These are phyloP conservation scores for Hypoxylon sp. DNA, from an alignment of 2,329 filamentous ascomycete species.

Conservation along the genomic window DNA sequence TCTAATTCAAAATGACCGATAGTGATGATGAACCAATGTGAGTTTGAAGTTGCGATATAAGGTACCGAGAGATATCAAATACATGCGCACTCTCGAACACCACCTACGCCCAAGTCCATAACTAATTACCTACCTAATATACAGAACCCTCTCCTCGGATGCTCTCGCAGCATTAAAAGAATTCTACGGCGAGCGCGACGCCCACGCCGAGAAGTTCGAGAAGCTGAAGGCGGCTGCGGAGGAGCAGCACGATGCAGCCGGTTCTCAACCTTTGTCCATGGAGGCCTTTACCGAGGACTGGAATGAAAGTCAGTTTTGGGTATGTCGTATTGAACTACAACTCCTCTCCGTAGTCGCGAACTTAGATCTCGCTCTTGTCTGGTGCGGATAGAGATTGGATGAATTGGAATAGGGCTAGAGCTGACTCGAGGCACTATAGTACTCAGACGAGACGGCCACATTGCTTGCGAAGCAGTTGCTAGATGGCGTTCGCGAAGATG, in stretches of 20 bases:
- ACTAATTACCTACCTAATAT: background rate
- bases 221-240: constrained; percentile 70
- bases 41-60: too few species aligned
- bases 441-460: constrained; percentile 75
- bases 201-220: constrained; percentile 71
- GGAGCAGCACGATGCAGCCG: constrained; percentile 53
- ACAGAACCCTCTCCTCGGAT: constrained; percentile 69
- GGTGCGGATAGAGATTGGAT: background rate
- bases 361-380: too few species aligned
- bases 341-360: too few species aligned
- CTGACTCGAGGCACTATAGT: constrained; percentile 54
- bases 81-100: too few species aligned
- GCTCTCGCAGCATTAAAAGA: constrained; percentile 74
- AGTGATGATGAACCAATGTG: constrained; percentile 61
- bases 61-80: too few species aligned
- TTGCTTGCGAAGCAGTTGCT: constrained; percentile 72
- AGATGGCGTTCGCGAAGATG: constrained; percentile 63
- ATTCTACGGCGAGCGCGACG: constrained; percentile 78
- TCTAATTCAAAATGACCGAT: constrained; percentile 40
- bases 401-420: background rate
- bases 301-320: constrained; percentile 87
- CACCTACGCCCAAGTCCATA: too few species aligned
- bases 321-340: constrained; percentile 49
- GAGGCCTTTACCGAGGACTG: constrained; percentile 80
- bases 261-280: constrained; percentile 61